A percentile compares a stretch with the other conserved stretches of the same genome.
phyloP scores from a whole-genome alignment of 1,139 yeast species.

The Taphrina pruni region DNA sequence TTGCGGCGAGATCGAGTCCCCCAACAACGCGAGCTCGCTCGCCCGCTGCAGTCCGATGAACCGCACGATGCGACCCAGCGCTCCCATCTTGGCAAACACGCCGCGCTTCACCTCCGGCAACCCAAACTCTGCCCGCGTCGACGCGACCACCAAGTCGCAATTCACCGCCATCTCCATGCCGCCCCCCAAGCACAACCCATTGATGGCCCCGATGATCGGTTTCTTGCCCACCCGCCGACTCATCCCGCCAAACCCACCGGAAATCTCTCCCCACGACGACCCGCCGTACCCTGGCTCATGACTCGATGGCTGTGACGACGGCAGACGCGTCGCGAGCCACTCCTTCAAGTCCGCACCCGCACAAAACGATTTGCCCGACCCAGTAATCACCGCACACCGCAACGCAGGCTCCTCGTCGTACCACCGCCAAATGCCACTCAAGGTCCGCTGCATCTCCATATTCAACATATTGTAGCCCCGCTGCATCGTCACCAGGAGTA shows the following conservation, averaged over 20 bases:
- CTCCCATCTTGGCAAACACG: conserved; percentile 51
- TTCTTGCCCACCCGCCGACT: conserved; percentile 49
- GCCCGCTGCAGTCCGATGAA: conserved; percentile 50
- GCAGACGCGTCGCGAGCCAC: conserved; percentile 44
- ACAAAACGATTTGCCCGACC: conserved; percentile 50
- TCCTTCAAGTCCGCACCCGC: conserved; percentile 52
- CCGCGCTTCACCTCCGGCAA: conserved; percentile 52
- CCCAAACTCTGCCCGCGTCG: conserved; percentile 48
- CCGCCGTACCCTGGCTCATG: conserved; percentile 15
- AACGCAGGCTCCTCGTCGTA: conserved; percentile 49
- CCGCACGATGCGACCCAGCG: conserved; percentile 49
- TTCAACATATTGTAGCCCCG: conserved; percentile 42
- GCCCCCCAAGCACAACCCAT: conserved; percentile 51
- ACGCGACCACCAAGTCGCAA: conserved; percentile 51
- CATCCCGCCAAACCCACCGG: conserved; percentile 50
- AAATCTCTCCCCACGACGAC: conserved; percentile 26
- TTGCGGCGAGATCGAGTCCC: conserved; percentile 50
- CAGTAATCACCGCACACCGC: conserved; percentile 50
- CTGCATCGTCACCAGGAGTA: conserved; percentile 35
- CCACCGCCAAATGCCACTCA: conserved; percentile 44
- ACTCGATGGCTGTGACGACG: background rate
- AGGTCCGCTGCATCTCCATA: conserved; percentile 38
- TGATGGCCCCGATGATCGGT: conserved; percentile 51
- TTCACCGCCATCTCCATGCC: conserved; percentile 51
- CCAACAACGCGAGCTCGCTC: conserved; percentile 50